Evolutionary conservation across 2,329 filamentous ascomycete genomes (phyloP).

Genomic region (Fusarium nygamai): DNA sequence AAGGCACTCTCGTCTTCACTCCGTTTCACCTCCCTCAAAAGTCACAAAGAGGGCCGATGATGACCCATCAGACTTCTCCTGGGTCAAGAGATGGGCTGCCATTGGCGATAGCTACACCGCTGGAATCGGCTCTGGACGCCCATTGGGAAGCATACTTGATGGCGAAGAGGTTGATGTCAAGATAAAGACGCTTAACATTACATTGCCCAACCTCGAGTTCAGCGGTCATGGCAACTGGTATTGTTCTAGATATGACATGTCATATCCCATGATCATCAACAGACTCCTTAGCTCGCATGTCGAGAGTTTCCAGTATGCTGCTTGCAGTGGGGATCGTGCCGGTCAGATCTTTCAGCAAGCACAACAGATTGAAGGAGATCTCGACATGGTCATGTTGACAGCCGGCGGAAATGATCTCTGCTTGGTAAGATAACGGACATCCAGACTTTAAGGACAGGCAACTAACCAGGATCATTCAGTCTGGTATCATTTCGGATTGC

Average conservation of each 20-base stretch:
- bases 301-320: not conserved
- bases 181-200: fast-evolving
- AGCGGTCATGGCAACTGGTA: not conserved
- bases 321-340: constrained; percentile 4
- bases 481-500: not conserved
- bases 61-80: not conserved
- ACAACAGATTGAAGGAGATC: not conserved
- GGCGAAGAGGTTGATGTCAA: not conserved
- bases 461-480: not conserved
- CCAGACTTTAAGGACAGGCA: fast-evolving
- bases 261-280: not conserved
- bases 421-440: not conserved
- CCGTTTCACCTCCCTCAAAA: fast-evolving
- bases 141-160: fast-evolving
- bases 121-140: not conserved
- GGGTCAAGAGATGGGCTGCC: not conserved
- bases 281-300: not conserved
- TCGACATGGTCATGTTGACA: constrained; percentile 2
- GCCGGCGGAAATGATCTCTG: not conserved
- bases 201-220: fast-evolving
- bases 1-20: fast-evolving
- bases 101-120: not conserved
- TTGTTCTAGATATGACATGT: not conserved
- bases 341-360: not conserved
- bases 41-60: not conserved